Evolutionary conservation across 2,329 filamentous ascomycete genomes (phyloP).

Genomic region (Cercospora sp.): DNA sequence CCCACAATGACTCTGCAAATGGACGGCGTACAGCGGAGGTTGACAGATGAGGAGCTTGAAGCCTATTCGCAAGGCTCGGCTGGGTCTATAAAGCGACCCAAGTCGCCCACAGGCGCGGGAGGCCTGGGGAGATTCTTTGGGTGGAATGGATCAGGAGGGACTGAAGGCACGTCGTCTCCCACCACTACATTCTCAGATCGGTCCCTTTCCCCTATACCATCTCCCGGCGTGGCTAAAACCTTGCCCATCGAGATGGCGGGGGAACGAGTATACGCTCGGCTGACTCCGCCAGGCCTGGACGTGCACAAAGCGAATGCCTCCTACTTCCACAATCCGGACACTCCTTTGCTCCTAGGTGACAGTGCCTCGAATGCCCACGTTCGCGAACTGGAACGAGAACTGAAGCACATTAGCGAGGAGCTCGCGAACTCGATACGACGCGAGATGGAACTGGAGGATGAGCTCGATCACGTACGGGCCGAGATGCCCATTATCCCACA

Average conservation of each 20-base stretch:
- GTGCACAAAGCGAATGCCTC: slow-evolving; percentile 53
- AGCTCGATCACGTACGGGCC: slow-evolving; percentile 83
- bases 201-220: slow-evolving; percentile 60
- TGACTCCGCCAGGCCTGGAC: slow-evolving; percentile 53
- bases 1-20: slow-evolving; percentile 40
- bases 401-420: slow-evolving; percentile 90
- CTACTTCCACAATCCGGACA: slow-evolving; percentile 52
- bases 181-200: slow-evolving; percentile 64
- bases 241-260: slow-evolving; percentile 38
- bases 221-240: slow-evolving; percentile 45
- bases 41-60: slow-evolving; percentile 38
- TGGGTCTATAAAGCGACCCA: slow-evolving; percentile 40
- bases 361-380: slow-evolving; percentile 60
- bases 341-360: slow-evolving; percentile 44
- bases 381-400: slow-evolving; percentile 89
- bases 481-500: slow-evolving; percentile 61
- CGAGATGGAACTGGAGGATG: slow-evolving; percentile 94
- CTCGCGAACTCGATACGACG: slow-evolving; percentile 88
- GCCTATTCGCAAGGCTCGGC: slow-evolving; percentile 26
- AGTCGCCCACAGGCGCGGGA: slow-evolving; percentile 48
- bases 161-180: slow-evolving; percentile 55
- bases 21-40: slow-evolving; percentile 39
- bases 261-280: slow-evolving; percentile 30
- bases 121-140: slow-evolving; percentile 67
- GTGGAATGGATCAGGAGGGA: slow-evolving; percentile 60